Evolutionary conservation across 2,329 filamentous ascomycete genomes (phyloP).

Genomic region (Aspergillus sp.): DNA sequence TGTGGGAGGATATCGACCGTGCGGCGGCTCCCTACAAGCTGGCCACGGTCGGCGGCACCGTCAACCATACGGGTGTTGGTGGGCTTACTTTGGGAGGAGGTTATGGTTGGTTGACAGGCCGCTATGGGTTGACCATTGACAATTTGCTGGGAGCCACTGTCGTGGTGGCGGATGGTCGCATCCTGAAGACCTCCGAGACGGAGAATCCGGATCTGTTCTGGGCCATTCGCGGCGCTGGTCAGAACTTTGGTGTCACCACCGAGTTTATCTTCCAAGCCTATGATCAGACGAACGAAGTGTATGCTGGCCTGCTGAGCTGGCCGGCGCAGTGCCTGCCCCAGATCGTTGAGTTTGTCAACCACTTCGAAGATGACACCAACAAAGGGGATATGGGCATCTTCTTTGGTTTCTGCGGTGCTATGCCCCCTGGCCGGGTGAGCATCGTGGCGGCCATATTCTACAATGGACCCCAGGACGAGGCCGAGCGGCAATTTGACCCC

Average conservation of each 20-base stretch:
- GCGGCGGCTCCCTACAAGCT: conserved; percentile 54
- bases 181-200: conserved; percentile 38
- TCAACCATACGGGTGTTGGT: conserved; percentile 62
- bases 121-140: conserved; percentile 56
- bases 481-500: conserved; percentile 9
- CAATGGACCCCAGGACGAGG: conserved; percentile 12
- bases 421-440: conserved; percentile 5
- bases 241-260: conserved; percentile 46
- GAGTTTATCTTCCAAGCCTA: conserved; percentile 44
- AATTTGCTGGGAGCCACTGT: conserved; percentile 43
- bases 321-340: conserved; percentile 26
- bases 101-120: conserved; percentile 57
- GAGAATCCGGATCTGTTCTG: conserved; percentile 53
- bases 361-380: conserved; percentile 5
- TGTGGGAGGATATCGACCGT: conserved; percentile 51
- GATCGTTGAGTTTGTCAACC: conserved; percentile 21
- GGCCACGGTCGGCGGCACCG: conserved; percentile 61
- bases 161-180: conserved; percentile 40
- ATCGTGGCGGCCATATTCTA: conserved; percentile 19
- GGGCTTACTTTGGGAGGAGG: conserved; percentile 61
- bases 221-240: conserved; percentile 47
- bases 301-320: conserved; percentile 35
- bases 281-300: conserved; percentile 36
- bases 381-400: conserved; percentile 7
- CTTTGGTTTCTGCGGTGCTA: conserved; percentile 12